Evolutionary conservation across 2,329 filamentous ascomycete genomes (phyloP).

Genomic region (Claviceps sp.): DNA sequence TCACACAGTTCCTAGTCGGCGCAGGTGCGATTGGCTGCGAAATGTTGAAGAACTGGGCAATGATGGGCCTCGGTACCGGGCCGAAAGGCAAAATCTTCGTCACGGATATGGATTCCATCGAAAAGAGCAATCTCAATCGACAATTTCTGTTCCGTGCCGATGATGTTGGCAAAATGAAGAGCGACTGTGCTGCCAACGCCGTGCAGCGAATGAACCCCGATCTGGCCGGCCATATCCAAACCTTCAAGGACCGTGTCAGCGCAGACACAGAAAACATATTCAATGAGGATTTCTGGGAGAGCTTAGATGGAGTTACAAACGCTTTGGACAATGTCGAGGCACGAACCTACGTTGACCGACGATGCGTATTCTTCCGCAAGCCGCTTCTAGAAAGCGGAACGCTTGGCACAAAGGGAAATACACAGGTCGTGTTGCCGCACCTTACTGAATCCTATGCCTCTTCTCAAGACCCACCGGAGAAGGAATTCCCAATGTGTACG

Average conservation of each 20-base stretch:
- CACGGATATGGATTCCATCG: conserved; percentile 97
- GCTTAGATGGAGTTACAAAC: conserved; percentile 85
- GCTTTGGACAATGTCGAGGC: conserved; percentile 96
- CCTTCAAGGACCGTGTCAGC: conserved; percentile 80
- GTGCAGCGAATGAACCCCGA: conserved; percentile 94
- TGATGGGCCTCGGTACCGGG: conserved; percentile 88
- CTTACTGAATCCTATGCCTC: conserved; percentile 91
- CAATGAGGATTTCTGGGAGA: conserved; percentile 83
- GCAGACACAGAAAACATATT: conserved; percentile 88
- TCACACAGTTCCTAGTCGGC: conserved; percentile 88
- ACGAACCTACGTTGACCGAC: conserved; percentile 86
- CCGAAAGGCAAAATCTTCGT: conserved; percentile 81
- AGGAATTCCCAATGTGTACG: conserved; percentile 98
- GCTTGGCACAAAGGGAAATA: conserved; percentile 97
- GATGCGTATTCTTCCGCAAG: conserved; percentile 98
- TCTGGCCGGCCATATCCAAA: conserved; percentile 70
- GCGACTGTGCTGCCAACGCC: conserved; percentile 80
- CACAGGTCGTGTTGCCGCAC: conserved; percentile 81
- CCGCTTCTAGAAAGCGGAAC: conserved; percentile 92
- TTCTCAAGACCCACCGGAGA: conserved; percentile 93
- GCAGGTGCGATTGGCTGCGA: conserved; percentile 96
- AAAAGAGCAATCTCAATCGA: conserved; percentile 96
- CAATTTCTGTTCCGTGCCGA: conserved; percentile 91
- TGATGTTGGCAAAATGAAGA: conserved; percentile 94
- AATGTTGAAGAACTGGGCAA: conserved; percentile 99